A percentile compares a stretch with the other conserved stretches of the same genome.
These are phyloP conservation scores for Staphylotrichum longicolle DNA, from an alignment of 495 filamentous ascomycete species.

Conservation along the genomic window DNA sequence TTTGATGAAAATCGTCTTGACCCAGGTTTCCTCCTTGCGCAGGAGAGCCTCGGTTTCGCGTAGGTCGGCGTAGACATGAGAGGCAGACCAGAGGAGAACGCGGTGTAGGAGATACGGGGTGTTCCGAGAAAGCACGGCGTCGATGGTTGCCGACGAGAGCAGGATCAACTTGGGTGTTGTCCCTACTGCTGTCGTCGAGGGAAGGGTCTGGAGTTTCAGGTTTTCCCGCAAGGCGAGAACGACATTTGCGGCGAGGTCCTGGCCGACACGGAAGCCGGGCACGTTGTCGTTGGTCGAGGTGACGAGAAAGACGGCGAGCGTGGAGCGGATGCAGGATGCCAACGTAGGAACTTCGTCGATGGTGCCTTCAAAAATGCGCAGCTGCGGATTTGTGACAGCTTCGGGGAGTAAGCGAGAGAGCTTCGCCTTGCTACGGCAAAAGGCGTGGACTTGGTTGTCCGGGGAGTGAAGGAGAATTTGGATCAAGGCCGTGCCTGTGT, in stretches of 20 bases:
- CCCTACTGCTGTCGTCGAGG: too few relatives aligned
- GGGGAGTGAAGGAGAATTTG: constrained; percentile 35
- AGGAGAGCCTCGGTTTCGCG: constrained; percentile 37
- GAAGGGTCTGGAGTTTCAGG: too few relatives aligned
- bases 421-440: constrained; percentile 42
- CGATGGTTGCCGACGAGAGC: constrained; percentile 41
- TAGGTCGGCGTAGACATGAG: constrained; percentile 42
- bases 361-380: constrained; percentile 41
- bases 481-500: constrained; percentile 34
- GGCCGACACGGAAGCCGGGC: constrained; percentile 28
- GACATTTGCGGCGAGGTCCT: constrained; percentile 35
- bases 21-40: constrained; percentile 37
- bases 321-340: constrained; percentile 32
- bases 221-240: constrained; percentile 30
- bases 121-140: constrained; percentile 32
- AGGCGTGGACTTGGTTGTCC: constrained; percentile 34
- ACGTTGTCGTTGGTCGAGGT: constrained; percentile 25
- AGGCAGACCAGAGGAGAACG: constrained; percentile 29
- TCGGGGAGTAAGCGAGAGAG: constrained; percentile 35
- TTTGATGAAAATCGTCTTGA: constrained; percentile 45
- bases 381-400: constrained; percentile 22
- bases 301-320: constrained; percentile 37
- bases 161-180: constrained; percentile 40
- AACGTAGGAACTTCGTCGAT: constrained; percentile 39
- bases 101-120: constrained; percentile 27